Conservation (phyloP, 2,329 filamentous ascomycete genomes). For the Tolypocladium guangdongense region DNA sequence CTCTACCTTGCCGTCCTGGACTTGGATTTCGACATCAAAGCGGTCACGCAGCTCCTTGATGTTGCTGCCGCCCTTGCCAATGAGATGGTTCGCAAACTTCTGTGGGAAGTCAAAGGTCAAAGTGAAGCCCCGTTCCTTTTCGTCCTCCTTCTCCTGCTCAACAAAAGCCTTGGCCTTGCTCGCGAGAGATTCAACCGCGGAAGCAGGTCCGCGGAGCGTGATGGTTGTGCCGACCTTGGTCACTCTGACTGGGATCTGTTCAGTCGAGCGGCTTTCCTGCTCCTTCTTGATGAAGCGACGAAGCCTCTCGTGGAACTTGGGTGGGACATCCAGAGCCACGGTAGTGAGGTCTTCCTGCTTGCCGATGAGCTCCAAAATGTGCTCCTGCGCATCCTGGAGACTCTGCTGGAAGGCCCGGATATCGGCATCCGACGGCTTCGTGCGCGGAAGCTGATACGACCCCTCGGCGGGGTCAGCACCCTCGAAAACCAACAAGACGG, state of each 20-base stretch:
- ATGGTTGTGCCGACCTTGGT: slow-evolving; percentile 49
- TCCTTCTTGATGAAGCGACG: slow-evolving; percentile 54
- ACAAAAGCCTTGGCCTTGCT: slow-evolving; percentile 70
- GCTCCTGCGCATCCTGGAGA: slow-evolving; percentile 43
- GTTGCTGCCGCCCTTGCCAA: slow-evolving; percentile 57
- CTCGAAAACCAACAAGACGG: slow-evolving; percentile 66
- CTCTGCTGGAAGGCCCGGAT: slow-evolving; percentile 41
- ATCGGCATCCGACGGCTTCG: slow-evolving; percentile 39
- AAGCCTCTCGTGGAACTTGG: slow-evolving; percentile 54
- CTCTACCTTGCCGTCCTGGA: slow-evolving; percentile 88
- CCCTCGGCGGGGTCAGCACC: slow-evolving; percentile 39
- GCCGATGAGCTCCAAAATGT: slow-evolving; percentile 46
- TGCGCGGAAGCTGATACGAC: slow-evolving; percentile 43
- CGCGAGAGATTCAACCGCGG: slow-evolving; percentile 60
- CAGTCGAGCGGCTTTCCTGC: slow-evolving; percentile 43
- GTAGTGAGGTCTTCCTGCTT: slow-evolving; percentile 46
- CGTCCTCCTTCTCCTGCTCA: slow-evolving; percentile 79
- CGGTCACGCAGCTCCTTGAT: slow-evolving; percentile 55
- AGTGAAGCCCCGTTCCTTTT: slow-evolving; percentile 84
- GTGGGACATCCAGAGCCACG: slow-evolving; percentile 44
- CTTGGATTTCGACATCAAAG: slow-evolving; percentile 68
- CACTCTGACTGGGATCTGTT: slow-evolving; percentile 50
- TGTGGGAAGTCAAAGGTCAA: slow-evolving; percentile 87
- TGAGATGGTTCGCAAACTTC: slow-evolving; percentile 81
- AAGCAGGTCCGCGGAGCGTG: slow-evolving; percentile 65